Evolutionary conservation across 2,329 filamentous ascomycete genomes (phyloP).

Genomic region (Pseudocercospora eumusae): DNA sequence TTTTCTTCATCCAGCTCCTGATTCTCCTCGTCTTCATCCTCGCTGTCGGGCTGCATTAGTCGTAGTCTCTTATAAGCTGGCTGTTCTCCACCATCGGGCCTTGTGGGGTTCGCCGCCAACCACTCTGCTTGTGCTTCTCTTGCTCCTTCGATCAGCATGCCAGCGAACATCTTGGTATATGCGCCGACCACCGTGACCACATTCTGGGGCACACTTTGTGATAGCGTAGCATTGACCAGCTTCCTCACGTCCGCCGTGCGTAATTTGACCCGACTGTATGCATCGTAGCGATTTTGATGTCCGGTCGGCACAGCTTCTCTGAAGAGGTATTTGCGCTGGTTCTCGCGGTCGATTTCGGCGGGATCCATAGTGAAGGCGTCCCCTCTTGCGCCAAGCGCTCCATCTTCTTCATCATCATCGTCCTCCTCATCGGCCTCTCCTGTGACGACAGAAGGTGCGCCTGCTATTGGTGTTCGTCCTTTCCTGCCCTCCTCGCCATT

Average conservation of each 20-base stretch:
- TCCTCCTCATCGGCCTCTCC: slow-evolving; percentile 48
- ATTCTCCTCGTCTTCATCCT: slow-evolving; percentile 40
- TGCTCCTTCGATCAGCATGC: slow-evolving; percentile 72
- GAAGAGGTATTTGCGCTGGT: slow-evolving; percentile 31
- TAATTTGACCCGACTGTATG: slow-evolving; percentile 69
- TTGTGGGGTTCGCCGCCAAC: slow-evolving; percentile 60
- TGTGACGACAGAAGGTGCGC: slow-evolving; percentile 37
- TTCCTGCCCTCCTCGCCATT: slow-evolving; percentile 40
- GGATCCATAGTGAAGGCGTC: slow-evolving; percentile 41
- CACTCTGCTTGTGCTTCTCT: slow-evolving; percentile 71
- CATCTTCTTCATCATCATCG: slow-evolving; percentile 57
- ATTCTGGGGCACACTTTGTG: slow-evolving; percentile 72
- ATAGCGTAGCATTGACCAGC: slow-evolving; percentile 78
- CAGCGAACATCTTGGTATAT: slow-evolving; percentile 75
- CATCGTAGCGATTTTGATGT: slow-evolving; percentile 70
- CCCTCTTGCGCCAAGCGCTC: slow-evolving; percentile 57
- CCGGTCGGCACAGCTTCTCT: slow-evolving; percentile 57
- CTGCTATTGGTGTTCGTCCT: slow-evolving; percentile 28
- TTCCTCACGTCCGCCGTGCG: slow-evolving; percentile 68
- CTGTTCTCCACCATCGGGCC: slow-evolving; percentile 49
- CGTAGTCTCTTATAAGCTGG: slow-evolving; percentile 41
- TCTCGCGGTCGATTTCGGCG: slow-evolving; percentile 31
- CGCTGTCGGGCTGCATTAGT: slow-evolving; percentile 26
- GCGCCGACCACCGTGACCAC: slow-evolving; percentile 75
- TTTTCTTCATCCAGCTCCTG: slow-evolving; percentile 18